These are phyloP conservation scores for Torulaspora microellipsoides DNA, from an alignment of 805 yeast genomes.

Conservation along the genomic window DNA sequence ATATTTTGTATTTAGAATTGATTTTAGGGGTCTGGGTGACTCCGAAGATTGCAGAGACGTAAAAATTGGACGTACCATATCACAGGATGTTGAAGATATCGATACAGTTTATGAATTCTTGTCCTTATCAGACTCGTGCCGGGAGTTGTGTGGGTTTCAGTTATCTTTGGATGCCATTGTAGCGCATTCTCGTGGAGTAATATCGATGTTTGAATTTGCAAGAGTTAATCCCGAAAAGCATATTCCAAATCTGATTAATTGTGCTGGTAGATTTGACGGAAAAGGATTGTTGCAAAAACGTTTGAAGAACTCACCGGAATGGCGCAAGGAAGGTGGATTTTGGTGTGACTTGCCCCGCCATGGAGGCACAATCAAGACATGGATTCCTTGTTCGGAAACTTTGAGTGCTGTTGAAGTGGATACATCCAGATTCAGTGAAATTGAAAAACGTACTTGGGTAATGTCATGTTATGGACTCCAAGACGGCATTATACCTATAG, in stretches of 20 bases:
- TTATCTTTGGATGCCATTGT: conserved; percentile 54
- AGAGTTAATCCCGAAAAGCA: conserved; percentile 25
- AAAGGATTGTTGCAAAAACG: conserved; percentile 43
- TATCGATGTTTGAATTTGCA: conserved; percentile 74
- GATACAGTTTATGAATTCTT: conserved; percentile 40
- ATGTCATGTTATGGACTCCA: conserved; percentile 66
- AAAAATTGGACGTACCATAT: conserved; percentile 49
- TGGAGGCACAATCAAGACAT: conserved; percentile 43
- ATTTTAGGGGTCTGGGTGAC: conserved; percentile 81
- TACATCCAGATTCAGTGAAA: conserved; percentile 37
- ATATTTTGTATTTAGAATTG: conserved; percentile 65
- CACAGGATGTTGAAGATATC: conserved; percentile 67
- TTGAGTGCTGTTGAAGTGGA: conserved; percentile 47
- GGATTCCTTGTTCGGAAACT: conserved; percentile 49
- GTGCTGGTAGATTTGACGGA: conserved; percentile 66
- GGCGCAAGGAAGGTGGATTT: conserved; percentile 42
- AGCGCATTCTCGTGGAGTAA: conserved; percentile 77
- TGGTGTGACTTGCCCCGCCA: conserved; percentile 42
- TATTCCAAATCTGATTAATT: conserved; percentile 67
- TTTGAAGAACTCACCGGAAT: conserved; percentile 31
- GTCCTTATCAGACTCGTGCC: conserved; percentile 26
- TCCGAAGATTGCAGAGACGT: conserved; percentile 45
- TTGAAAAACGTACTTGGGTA: conserved; percentile 48
- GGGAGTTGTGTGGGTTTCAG: conserved; percentile 34
- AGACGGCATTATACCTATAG: conserved; percentile 62